Conservation (phyloP, 2,329 filamentous ascomycete species). For the Xylariaceae sp. region DNA sequence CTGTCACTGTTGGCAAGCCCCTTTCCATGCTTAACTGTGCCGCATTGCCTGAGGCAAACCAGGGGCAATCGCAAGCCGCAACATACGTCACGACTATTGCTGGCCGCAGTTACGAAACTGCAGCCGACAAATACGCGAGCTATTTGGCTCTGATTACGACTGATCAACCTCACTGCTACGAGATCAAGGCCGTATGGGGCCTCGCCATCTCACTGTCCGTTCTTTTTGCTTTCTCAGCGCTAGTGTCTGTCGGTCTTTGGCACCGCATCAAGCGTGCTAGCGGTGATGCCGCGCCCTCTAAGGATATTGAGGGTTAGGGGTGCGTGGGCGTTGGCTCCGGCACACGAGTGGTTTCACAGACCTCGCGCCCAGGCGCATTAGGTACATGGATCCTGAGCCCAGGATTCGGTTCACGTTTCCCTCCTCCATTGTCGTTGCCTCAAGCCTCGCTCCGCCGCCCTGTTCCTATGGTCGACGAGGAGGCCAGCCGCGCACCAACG, state of each 20-base stretch:
- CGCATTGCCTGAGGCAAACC: constrained; percentile 36
- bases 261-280: constrained; percentile 49
- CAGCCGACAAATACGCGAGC: constrained; percentile 30
- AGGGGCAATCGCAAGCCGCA: constrained; percentile 36
- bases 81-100: constrained; percentile 32
- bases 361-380: constrained; percentile 25
- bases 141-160: constrained; percentile 50
- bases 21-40: constrained; percentile 75
- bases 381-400: constrained; percentile 24
- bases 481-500: constrained; percentile 20
- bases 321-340: constrained; percentile 41
- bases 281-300: constrained; percentile 34
- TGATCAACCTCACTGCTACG: constrained; percentile 66
- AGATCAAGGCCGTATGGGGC: constrained; percentile 87
- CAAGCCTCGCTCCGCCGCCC: constrained; percentile 24
- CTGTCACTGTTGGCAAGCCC: constrained; percentile 75
- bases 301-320: constrained; percentile 51
- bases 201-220: constrained; percentile 76
- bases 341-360: constrained; percentile 17
- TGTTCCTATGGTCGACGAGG: constrained; percentile 22
- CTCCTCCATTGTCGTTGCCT: constrained; percentile 24
- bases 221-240: constrained; percentile 62
- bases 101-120: constrained; percentile 21
- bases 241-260: constrained; percentile 61
- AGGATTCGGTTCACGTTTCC: constrained; percentile 21